Base-by-base conservation (phyloP, 2,329 filamentous ascomycete species). In the Geosmithia putterillii region DNA sequence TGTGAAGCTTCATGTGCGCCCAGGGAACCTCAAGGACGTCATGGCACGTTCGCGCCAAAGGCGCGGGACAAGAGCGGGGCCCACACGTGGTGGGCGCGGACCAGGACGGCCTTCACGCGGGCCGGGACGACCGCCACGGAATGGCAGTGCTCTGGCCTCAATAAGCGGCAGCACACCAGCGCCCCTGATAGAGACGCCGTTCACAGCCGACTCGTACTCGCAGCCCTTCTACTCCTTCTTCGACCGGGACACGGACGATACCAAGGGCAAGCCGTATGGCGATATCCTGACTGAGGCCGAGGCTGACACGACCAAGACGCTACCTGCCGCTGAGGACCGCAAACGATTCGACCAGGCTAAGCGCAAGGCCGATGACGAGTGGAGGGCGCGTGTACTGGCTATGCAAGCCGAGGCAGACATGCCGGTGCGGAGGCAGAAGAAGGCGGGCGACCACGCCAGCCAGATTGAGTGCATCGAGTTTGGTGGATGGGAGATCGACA, bases 381-480 rank as follows among this genome's bases (percentile, higher is more conserved):
- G 90, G 85, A 83, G 87, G 55, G 74, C 78, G 60, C 79, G 68
- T 49, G 70, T 65, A 53, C 70, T 72, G 22, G 64, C 65, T 7
- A 70, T 74, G 55, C 81, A 89, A 51, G 75, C 76, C 22, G 79
- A 77, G 47, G 65, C 69, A n/a, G 78, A 79, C 38, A 68, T 73
- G 15, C 75, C 77, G 14, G 64, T 72, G 19, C 81, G 79, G 53
- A 82, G 79, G 55, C 67, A 77, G 17, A 79, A 81, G 52, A 95
- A 95, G 57, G 69, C 82, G 3, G 79, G 80, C n/a, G 86, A 86
- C 0, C 86, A 87, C 22, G 86, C 87, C 4, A 96, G 89, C 60
- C 92, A 95, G 64, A 96, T 98, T 59, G 94, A 96, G 61, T 95
- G 89, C 64, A 95, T 98, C 65, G 92, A 95, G 55, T 96, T 98